Conservation (phyloP, 1,139 yeast species). For the Scheffersomyces segobiensis region DNA sequence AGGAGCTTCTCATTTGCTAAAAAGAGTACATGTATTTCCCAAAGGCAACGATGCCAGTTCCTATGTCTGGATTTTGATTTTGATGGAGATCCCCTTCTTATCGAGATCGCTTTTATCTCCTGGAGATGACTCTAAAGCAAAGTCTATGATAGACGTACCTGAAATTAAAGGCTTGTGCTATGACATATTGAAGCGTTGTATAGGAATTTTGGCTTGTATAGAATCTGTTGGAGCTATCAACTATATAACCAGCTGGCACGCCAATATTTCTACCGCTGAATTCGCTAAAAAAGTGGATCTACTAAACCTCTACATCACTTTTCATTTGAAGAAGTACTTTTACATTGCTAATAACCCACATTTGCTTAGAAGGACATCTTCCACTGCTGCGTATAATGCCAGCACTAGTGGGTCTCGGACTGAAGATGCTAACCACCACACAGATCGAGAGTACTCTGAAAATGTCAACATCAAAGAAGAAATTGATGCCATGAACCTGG, state of each 20-base stretch:
- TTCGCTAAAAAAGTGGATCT: constrained; percentile 54
- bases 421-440: neutral
- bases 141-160: constrained; percentile 41
- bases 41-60: constrained; percentile 34
- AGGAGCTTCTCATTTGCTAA: constrained; percentile 50
- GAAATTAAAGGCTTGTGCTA: constrained; percentile 58
- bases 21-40: constrained; percentile 38
- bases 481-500: constrained; percentile 7
- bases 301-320: constrained; percentile 63
- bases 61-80: constrained; percentile 56
- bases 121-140: constrained; percentile 18
- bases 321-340: constrained; percentile 50
- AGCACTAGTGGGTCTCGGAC: constrained; percentile 1
- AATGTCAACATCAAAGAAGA: constrained; percentile 16
- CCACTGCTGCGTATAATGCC: constrained; percentile 2
- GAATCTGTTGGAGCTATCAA: constrained; percentile 38
- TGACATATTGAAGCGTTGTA: constrained; percentile 63
- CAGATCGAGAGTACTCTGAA: constrained; percentile 16
- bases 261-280: constrained; percentile 38
- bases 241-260: constrained; percentile 60
- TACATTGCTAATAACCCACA: constrained; percentile 37
- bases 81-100: constrained; percentile 64
- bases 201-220: constrained; percentile 64
- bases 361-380: constrained; percentile 14
- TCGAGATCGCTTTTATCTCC: constrained; percentile 37